phyloP scores from a whole-genome alignment of 495 filamentous ascomycete genomes.

The Podospora pseudopauciseta region DNA sequence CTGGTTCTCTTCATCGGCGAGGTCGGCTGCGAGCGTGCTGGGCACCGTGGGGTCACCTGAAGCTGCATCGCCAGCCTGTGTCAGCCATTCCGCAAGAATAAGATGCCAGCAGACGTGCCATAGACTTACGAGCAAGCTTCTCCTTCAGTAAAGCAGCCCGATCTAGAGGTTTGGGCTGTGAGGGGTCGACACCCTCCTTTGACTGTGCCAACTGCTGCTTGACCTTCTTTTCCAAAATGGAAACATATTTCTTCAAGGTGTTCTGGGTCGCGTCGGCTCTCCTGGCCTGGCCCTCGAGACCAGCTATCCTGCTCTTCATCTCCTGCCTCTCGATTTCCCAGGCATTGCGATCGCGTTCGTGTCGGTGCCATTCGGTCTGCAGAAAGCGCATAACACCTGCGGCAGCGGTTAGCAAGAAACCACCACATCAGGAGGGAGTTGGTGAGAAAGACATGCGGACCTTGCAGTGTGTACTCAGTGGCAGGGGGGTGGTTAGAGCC shows the following conservation, averaged over 20 bases:
- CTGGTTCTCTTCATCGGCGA: slow-evolving; percentile 49
- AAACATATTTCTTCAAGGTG: slow-evolving; percentile 81
- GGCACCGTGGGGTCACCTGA: slow-evolving; percentile 12
- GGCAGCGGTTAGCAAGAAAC: slow-evolving; percentile 10
- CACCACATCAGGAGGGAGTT: neutral
- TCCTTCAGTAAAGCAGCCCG: slow-evolving; percentile 45
- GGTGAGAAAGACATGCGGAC: slow-evolving; percentile 45
- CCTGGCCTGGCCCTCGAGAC: slow-evolving; percentile 82
- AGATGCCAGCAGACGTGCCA: neutral
- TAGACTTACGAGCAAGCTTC: slow-evolving; percentile 42
- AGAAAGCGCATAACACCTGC: slow-evolving; percentile 98
- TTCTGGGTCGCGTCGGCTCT: slow-evolving; percentile 83
- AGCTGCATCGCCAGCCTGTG: neutral
- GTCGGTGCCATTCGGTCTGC: slow-evolving; percentile 97
- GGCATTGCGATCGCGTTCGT: slow-evolving; percentile 94
- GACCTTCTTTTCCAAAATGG: slow-evolving; percentile 84
- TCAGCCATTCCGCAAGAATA: neutral
- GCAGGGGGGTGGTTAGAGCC: slow-evolving; percentile 62
- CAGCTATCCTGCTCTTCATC: slow-evolving; percentile 98
- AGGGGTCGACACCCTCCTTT: slow-evolving; percentile 24
- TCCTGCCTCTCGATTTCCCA: slow-evolving; percentile 99
- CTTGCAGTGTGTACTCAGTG: slow-evolving; percentile 98
- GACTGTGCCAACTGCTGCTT: slow-evolving; percentile 60
- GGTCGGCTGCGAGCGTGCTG: slow-evolving; percentile 26
- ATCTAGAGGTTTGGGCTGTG: slow-evolving; percentile 40